These are phyloP conservation scores for Ilex paraguariensis DNA, from an alignment of 305 asterid species.

Conservation along the genomic window DNA sequence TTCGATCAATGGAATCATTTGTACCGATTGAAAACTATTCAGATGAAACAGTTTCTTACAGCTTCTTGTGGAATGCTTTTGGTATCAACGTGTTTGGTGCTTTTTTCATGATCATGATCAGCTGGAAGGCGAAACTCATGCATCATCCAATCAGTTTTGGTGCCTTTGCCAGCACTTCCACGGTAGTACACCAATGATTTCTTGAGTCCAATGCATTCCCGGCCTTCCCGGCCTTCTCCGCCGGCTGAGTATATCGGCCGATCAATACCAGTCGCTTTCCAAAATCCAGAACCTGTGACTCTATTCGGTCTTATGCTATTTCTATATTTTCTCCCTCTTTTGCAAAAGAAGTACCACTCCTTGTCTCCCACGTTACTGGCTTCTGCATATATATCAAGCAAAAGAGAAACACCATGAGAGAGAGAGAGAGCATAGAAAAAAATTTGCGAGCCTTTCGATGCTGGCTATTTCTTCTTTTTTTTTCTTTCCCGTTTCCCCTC, in stretches of 20 bases:
- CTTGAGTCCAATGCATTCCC: conserved; percentile 6
- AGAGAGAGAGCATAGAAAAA: too few relatives aligned
- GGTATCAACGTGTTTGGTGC: too few relatives aligned
- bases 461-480: not conserved
- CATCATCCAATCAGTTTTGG: conserved; percentile 17
- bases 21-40: too few relatives aligned
- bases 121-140: conserved; percentile 15
- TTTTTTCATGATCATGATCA: too few relatives aligned
- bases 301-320: conserved; percentile 82
- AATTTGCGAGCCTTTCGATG: too few relatives aligned
- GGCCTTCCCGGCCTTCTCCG: conserved; percentile 10
- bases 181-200: conserved; percentile 11
- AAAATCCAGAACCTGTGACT: conserved; percentile 79
- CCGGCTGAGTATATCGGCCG: conserved; percentile 27
- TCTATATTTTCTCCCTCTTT: conserved; percentile 57
- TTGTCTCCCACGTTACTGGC: conserved; percentile 53
- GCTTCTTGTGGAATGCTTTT: too few relatives aligned
- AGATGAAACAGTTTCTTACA: too few relatives aligned
- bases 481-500: conserved; percentile 6
- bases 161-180: conserved; percentile 15
- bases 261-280: conserved; percentile 70
- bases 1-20: too few relatives aligned
- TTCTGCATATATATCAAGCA: conserved; percentile 29
- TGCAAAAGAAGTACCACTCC: conserved; percentile 46
- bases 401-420: too few relatives aligned